Conservation (phyloP, 768 basidiomycete genomes). For the Phaffia tasmanica region DNA sequence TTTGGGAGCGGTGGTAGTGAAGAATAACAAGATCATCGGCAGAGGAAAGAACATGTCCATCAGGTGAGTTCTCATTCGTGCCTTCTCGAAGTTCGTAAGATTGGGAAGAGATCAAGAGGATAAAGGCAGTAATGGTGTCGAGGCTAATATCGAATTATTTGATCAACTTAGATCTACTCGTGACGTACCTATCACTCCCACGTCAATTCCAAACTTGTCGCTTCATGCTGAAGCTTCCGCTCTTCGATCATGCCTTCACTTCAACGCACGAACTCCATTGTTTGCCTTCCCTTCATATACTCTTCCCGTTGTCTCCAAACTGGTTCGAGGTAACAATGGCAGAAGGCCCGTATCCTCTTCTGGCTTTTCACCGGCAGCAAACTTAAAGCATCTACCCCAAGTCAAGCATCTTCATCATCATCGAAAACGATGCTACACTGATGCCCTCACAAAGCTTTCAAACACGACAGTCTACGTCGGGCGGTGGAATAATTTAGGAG, state of each 20-base stretch:
- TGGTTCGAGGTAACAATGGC: no score
- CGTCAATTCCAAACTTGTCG: neutral
- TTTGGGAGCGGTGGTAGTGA: conserved; percentile 15
- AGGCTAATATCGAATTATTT: no score
- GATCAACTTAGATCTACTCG: neutral
- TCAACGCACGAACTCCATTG: conserved; percentile 2
- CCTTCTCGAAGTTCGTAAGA: no score
- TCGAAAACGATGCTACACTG: no score
- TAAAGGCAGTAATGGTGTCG: no score
- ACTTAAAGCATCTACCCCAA: no score
- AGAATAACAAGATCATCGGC: conserved; percentile 6
- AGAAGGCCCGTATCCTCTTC: no score
- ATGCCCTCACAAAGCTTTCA: neutral
- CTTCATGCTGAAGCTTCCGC: conserved; percentile 2
- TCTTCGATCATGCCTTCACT: conserved; percentile 3
- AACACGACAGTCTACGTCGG: conserved; percentile 16
- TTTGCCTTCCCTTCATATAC: neutral
- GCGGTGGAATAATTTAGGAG: neutral
- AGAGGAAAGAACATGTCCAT: conserved; percentile 1
- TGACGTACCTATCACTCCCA: neutral
- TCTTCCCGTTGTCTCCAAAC: neutral
- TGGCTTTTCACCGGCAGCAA: no score
- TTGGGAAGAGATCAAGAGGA: no score
- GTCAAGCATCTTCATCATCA: no score
- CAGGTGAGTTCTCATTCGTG: neutral